phyloP scores from a whole-genome alignment of 1,139 yeast genomes.

The Eremothecium gossypii region DNA sequence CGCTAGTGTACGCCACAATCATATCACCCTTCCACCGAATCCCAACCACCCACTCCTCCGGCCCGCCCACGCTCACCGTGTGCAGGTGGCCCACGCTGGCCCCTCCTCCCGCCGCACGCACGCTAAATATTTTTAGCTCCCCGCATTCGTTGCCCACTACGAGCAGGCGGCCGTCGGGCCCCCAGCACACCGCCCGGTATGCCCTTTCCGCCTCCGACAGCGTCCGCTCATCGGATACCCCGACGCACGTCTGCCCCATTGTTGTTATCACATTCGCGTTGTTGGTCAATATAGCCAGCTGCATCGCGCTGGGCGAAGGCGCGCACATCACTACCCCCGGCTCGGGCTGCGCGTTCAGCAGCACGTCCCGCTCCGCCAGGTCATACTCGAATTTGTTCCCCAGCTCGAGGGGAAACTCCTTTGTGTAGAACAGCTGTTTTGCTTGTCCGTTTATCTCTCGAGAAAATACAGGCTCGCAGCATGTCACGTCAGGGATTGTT shows the following conservation, averaged over 20 bases:
- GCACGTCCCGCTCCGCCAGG: constrained; percentile 15
- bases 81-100: neutral
- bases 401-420: constrained; percentile 15
- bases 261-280: constrained; percentile 23
- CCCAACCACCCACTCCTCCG: constrained; percentile 18
- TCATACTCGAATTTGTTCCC: constrained; percentile 25
- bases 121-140: constrained; percentile 16
- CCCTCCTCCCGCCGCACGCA: constrained; percentile 1
- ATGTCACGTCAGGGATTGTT: constrained; percentile 22
- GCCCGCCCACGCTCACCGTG: constrained; percentile 1
- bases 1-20: constrained; percentile 10
- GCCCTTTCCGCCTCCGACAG: constrained; percentile 14
- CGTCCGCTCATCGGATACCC: constrained; percentile 18
- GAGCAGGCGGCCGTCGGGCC: constrained; percentile 16
- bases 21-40: constrained; percentile 15
- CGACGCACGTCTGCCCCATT: constrained; percentile 9
- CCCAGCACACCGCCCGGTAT: constrained; percentile 27
- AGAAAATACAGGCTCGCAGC: constrained; percentile 21
- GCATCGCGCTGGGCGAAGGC: constrained; percentile 16
- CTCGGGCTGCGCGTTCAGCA: constrained; percentile 25
- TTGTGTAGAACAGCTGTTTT: constrained; percentile 22
- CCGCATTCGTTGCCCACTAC: constrained; percentile 25
- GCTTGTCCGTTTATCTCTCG: constrained; percentile 13
- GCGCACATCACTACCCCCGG: constrained; percentile 16
- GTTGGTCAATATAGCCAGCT: constrained; percentile 24